These are phyloP conservation scores for Cardiospermum halicacabum DNA, from an alignment of 345 rosid species.

Conservation along the genomic window DNA sequence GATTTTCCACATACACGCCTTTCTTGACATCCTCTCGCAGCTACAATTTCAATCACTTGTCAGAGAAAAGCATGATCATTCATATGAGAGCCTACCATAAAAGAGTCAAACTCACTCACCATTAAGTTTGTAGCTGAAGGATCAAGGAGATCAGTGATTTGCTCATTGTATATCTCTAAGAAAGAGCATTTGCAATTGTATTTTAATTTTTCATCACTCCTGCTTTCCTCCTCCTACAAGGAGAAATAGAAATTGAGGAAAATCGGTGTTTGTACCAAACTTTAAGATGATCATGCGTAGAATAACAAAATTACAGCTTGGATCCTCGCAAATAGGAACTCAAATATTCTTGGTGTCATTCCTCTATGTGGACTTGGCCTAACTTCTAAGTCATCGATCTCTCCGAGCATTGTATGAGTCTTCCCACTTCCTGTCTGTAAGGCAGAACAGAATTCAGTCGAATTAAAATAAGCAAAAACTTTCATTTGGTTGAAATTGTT, in stretches of 20 bases:
- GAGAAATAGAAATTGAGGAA: not conserved
- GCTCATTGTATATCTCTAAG: slow-evolving; percentile 94
- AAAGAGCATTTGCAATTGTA: slow-evolving; percentile 96
- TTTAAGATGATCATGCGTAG: slow-evolving; percentile 12
- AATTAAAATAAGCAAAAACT: not conserved
- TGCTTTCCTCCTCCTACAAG: slow-evolving; percentile 89
- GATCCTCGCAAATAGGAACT: slow-evolving; percentile 92
- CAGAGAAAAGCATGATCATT: slow-evolving; percentile 11
- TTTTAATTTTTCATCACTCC: slow-evolving; percentile 78
- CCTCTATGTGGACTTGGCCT: slow-evolving; percentile 82
- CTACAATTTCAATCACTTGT: slow-evolving; percentile 30
- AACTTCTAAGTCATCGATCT: slow-evolving; percentile 70
- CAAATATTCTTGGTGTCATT: slow-evolving; percentile 95
- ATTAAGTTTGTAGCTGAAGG: slow-evolving; percentile 84
- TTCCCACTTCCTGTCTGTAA: slow-evolving; percentile 99
- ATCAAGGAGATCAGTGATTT: slow-evolving; percentile 93
- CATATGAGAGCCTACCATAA: not conserved
- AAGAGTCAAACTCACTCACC: slow-evolving; percentile 50
- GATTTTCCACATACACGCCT: slow-evolving; percentile 92
- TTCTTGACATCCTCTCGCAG: slow-evolving; percentile 81
- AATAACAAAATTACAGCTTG: slow-evolving; percentile 59
- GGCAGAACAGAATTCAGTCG: slow-evolving; percentile 16
- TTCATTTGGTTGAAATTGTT: not conserved
- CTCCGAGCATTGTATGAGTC: slow-evolving; percentile 93
- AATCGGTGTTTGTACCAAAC: not conserved